Base-by-base conservation (phyloP, 2,329 filamentous ascomycete species). In the Simplicillium sp. region DNA sequence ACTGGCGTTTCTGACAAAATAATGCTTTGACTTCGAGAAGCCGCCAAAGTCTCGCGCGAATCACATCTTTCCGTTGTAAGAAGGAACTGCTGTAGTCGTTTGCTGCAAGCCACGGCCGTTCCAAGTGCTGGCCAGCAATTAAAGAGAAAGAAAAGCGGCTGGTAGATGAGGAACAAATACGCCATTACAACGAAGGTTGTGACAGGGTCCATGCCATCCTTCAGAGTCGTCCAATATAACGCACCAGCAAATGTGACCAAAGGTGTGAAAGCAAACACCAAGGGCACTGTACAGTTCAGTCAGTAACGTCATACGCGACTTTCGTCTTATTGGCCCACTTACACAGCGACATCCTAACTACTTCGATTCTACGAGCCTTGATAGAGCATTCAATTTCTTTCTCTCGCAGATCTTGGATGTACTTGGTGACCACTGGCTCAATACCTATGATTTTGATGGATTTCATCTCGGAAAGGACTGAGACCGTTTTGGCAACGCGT, bases 391-490 rank as follows among this genome's bases (percentile, higher is more conserved):
- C 11, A 13, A 48, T 35, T 33, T 50, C 46, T 8, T 31, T 18
- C 4, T 36, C 38, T 8, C 48, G 42, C 4, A 48, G 38, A 1
- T 14, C 29, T 39, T 47, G 42, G 17, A 50, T 31, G 29, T 9
- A 31, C n/a, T 31, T n/a, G 16, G 37, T 34, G 7, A 46, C 31
- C 7, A 16, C 13, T 3, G 28, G 31, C 3, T 49, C 45, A 4
- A 63, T 48, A 1, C 61, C 61, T 20, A 55, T 53, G 49, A 62
- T 58, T 37, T 61, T 62, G 20, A 64, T 46, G 16, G 50, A 51
- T 38, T 60, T 62, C 48, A 64, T 60, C 5, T 52, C 50, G 5
- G 44, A 40, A 2, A 64, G 50, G 32, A 57, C 9, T 9, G 9
- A 9, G 29, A n/a, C 9, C n/a, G 29, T 31, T n/a, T 31, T 9